Conservation (phyloP, 2,329 filamentous ascomycete species). For the Alternaria sp. region DNA sequence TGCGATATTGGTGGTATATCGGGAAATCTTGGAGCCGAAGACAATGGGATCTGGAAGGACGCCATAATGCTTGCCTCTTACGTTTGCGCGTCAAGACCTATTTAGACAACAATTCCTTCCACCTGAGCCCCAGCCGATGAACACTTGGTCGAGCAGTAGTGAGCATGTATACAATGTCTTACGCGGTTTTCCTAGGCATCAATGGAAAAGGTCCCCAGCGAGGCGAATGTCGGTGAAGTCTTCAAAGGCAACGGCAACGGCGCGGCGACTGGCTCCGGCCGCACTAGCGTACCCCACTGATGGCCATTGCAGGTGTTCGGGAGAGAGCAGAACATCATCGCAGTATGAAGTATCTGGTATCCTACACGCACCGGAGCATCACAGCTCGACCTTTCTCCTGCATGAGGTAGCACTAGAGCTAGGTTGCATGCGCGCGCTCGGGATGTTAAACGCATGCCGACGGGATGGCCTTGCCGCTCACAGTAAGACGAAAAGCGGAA, state of each 20-base stretch:
- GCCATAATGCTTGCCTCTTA: slow-evolving; percentile 29
- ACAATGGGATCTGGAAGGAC: slow-evolving; percentile 35
- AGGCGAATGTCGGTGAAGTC: slow-evolving; percentile 14
- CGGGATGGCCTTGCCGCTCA: background rate
- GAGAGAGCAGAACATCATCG: background rate
- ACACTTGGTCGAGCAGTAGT: slow-evolving; percentile 11
- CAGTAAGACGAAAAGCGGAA: background rate
- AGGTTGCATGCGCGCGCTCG: background rate
- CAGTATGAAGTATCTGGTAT: background rate
- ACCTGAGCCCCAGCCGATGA: slow-evolving; percentile 29
- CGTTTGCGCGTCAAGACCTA: slow-evolving; percentile 15
- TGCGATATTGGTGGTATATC: slow-evolving; percentile 29
- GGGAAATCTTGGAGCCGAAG: slow-evolving; percentile 14
- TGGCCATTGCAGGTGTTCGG: background rate
- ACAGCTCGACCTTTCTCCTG: background rate
- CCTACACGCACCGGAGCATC: background rate
- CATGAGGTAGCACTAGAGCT: background rate
- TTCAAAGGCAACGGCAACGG: slow-evolving; percentile 1
- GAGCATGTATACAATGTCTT: slow-evolving; percentile 25
- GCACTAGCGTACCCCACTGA: slow-evolving; percentile 12
- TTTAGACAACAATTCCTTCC: slow-evolving; percentile 29
- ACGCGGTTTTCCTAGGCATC: slow-evolving; percentile 14
- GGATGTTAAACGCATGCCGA: background rate
- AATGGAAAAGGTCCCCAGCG: slow-evolving; percentile 3
- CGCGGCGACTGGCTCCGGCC: background rate